Percentiles rank a stretch among this genome's conserved stretches.
These are phyloP conservation scores for Fusarium longipes DNA, from an alignment of 2,329 filamentous ascomycete species.

Conservation along the genomic window DNA sequence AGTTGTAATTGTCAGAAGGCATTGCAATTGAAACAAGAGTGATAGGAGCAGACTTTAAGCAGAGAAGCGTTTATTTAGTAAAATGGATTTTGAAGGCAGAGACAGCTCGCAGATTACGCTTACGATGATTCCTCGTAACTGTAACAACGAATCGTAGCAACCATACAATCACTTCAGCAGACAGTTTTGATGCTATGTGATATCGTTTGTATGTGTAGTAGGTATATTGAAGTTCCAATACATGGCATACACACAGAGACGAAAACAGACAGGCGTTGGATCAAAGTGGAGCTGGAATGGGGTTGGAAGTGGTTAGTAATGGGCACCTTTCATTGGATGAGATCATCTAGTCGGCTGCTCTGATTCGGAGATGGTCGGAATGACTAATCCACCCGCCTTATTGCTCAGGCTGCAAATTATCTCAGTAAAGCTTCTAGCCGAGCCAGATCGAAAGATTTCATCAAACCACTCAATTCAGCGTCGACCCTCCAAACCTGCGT, in stretches of 20 bases:
- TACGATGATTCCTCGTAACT: neutral
- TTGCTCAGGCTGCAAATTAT: conserved; percentile 58
- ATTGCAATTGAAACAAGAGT: conserved; percentile 35
- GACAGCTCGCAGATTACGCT: neutral
- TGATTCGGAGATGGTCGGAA: conserved; percentile 58
- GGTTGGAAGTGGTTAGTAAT: conserved; percentile 49
- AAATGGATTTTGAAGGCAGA: neutral
- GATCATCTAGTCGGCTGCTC: conserved; percentile 26
- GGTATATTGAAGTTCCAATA: conserved; percentile 1
- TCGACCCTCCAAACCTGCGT: conserved; percentile 63
- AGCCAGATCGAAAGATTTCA: conserved; percentile 60
- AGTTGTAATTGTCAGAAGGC: conserved; percentile 48
- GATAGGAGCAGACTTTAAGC: conserved; percentile 15
- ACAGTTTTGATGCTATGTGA: conserved; percentile 1
- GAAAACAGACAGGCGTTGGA: conserved; percentile 36
- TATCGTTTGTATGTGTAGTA: conserved; percentile 12
- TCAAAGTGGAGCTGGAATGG: conserved; percentile 29
- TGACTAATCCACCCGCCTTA: conserved; percentile 54
- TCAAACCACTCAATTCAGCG: conserved; percentile 67
- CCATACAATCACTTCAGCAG: conserved; percentile 6
- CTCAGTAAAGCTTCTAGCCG: conserved; percentile 60
- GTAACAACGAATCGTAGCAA: neutral
- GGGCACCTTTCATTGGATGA: conserved; percentile 50
- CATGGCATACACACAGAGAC: conserved; percentile 6
- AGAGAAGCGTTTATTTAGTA: conserved; percentile 24